Base-by-base conservation (phyloP, 345 rosid genomes). In the Euphorbia peplus region DNA sequence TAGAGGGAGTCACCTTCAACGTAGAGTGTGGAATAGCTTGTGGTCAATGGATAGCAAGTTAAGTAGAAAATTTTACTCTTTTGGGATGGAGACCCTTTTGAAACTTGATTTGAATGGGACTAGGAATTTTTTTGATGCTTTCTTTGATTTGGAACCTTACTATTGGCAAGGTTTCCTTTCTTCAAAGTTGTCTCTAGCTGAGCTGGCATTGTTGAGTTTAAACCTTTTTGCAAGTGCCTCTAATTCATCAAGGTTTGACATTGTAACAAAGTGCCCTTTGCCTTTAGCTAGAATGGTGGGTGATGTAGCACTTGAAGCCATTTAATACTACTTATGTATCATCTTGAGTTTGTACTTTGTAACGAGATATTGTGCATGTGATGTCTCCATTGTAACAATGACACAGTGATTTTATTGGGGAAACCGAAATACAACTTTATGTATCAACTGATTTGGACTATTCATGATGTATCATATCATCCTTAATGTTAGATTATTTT, bases 101-200 rank as follows among this genome's bases (percentile, higher is more conserved):
- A 84, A 86, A 73, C 85, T 86, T n/a, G 82, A 88, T 60, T 59
- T 86, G 30, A 52, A 75, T 8, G 85, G 88, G 52, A 83, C 80
- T 1, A 82, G 84, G 74, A 78, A 77, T 26, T 86, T 86, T 70
- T 86, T 88, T 52, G 80, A 86, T 59, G 89, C 90, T 16, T 88
- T 88, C 78, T 88, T 88, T 63, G 79, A 80, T 71, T 61, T 86
- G 73, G 70, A 84, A 53, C 89, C 89, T 56, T 71, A 82, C 44
- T 79, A 86, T 50, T 88, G 89, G 90, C 84, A 84, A 5, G 93
- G 93, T 0, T 88, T 84, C 57, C 84, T 88, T 39, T 83, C 90
- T 8, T 84, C 89, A 4, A 79, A 85, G 48, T 73, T 88, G 75
- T 82, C 90, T 30, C 46, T 83, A 4, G 3, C 61, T 9, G 88